phyloP scores from a whole-genome alignment of 352 stramenopile genomes.

The Lagenidium sp. region DNA sequence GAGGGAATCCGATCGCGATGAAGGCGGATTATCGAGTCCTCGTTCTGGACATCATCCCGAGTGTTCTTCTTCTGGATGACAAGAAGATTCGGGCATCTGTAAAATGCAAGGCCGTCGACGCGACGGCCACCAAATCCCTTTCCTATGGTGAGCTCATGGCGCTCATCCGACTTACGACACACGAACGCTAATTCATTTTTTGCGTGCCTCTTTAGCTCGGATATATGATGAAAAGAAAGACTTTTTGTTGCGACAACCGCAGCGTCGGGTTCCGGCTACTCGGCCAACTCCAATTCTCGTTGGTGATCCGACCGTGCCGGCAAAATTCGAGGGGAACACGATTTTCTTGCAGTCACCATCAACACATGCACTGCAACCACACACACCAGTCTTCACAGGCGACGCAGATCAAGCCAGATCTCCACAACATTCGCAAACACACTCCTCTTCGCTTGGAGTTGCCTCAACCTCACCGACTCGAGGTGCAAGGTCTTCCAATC shows the following conservation, averaged over 20 bases:
- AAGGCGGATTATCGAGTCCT: conserved; percentile 55
- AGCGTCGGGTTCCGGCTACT: conserved; percentile 28
- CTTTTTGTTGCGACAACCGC: conserved; percentile 54
- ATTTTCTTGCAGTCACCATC: conserved; percentile 47
- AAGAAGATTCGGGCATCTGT: conserved; percentile 51
- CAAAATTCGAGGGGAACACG: conserved; percentile 37
- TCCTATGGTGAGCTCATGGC: conserved; percentile 81
- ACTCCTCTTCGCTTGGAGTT: neutral
- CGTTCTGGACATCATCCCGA: conserved; percentile 66
- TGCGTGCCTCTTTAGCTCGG: no score
- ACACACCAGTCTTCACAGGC: conserved; percentile 14
- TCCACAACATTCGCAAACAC: neutral
- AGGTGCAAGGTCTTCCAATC: neutral
- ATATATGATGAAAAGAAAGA: conserved; percentile 80
- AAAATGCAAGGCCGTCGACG: conserved; percentile 32
- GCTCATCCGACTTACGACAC: no score
- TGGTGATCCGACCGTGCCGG: conserved; percentile 16
- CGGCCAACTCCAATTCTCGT: conserved; percentile 23
- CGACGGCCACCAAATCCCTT: conserved; percentile 33
- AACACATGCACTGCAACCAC: conserved; percentile 15
- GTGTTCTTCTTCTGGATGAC: conserved; percentile 62
- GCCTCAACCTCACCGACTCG: neutral
- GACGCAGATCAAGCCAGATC: no score
- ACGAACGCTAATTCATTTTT: no score
- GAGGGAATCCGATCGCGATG: conserved; percentile 57